Evolutionary conservation across 495 filamentous ascomycete species (phyloP).

Genomic region (Penicillium egyptiacum): DNA sequence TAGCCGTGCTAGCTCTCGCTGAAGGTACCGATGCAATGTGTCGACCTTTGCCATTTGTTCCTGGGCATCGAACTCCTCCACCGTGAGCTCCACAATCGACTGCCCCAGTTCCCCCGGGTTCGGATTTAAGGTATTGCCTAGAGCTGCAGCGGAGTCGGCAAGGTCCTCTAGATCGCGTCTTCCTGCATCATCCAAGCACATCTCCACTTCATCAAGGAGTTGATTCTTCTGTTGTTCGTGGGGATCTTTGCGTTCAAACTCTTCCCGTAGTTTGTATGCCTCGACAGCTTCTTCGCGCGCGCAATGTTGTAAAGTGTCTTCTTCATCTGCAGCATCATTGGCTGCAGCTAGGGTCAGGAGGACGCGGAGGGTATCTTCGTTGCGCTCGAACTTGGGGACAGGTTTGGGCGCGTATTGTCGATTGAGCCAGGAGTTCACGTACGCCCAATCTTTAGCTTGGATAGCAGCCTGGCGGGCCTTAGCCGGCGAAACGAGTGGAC

Average conservation of each 20-base stretch:
- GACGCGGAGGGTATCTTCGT: conserved; percentile 74
- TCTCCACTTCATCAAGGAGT: conserved; percentile 42
- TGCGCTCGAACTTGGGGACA: conserved; percentile 74
- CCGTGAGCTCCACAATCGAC: conserved; percentile 45
- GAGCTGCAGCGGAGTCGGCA: conserved; percentile 33
- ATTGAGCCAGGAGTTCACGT: conserved; percentile 77
- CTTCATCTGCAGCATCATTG: conserved; percentile 83
- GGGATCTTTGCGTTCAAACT: conserved; percentile 25
- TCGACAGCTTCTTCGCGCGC: conserved; percentile 42
- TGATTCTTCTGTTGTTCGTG: conserved; percentile 38
- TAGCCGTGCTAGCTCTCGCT: conserved; percentile 40
- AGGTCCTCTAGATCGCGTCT: conserved; percentile 40
- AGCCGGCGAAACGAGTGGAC: conserved; percentile 44
- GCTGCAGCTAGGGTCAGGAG: conserved; percentile 71
- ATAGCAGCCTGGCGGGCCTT: conserved; percentile 51
- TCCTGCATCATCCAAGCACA: conserved; percentile 41
- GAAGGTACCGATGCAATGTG: conserved; percentile 47
- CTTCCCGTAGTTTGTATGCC: conserved; percentile 35
- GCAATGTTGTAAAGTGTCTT: conserved; percentile 54
- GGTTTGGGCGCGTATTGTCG: conserved; percentile 63
- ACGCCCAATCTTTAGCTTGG: conserved; percentile 81
- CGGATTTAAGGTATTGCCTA: conserved; percentile 37
- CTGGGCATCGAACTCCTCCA: conserved; percentile 40
- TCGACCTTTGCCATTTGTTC: conserved; percentile 58
- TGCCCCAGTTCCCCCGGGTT: conserved; percentile 38